Base-by-base conservation (phyloP, 2,329 filamentous ascomycete species). In the Ophioceras dolichostomum region DNA sequence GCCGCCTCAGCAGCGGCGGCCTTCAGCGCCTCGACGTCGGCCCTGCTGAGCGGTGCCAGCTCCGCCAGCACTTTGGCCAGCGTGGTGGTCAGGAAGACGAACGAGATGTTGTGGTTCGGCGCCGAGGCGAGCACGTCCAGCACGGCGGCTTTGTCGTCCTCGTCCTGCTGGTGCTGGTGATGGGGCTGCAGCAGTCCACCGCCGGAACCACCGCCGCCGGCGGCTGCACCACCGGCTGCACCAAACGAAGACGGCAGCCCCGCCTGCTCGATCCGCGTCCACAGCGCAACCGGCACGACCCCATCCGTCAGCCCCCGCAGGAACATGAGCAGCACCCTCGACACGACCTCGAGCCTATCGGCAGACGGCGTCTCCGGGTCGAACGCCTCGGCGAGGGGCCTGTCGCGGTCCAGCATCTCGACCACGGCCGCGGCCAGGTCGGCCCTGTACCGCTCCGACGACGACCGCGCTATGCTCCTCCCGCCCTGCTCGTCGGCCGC, bases 1-100 rank as follows among this genome's bases (percentile, higher is more conserved):
- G 34, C 39, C 40, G 17, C 36, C 32, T 19, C 13, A 12, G 22
- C 38, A n/a, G 36, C 33, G 36, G 19, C 45, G 30, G 46, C 32
- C 41, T 46, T 43, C 42, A 66, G 34, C 28, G 50, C 42, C 41
- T 65, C 49, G 34, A 58, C 36, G 35, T 64, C 59, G 0, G 54
- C 51, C 14, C 57, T 58, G 10, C 48, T 58, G 2, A 67, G 46
- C 18, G 47, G 68, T 29, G 51, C 54, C 5, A 76, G 55, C 38
- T 76, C 72, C 1, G 60, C 54, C 2, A 66, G 60, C 2, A 73
- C 59, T 4, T 67, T 64, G 2, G 66, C 60, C 1, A 95, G 67
- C 58, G 87, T 88, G 8, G 83, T 78, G 0, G 81, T 85, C 13
- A 95, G 62, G 45, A 95, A 87, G 2, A 94, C 83, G 50, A 95